These are phyloP conservation scores for Fusarium sp. DNA, from an alignment of 2,329 filamentous ascomycete species.

Conservation along the genomic window DNA sequence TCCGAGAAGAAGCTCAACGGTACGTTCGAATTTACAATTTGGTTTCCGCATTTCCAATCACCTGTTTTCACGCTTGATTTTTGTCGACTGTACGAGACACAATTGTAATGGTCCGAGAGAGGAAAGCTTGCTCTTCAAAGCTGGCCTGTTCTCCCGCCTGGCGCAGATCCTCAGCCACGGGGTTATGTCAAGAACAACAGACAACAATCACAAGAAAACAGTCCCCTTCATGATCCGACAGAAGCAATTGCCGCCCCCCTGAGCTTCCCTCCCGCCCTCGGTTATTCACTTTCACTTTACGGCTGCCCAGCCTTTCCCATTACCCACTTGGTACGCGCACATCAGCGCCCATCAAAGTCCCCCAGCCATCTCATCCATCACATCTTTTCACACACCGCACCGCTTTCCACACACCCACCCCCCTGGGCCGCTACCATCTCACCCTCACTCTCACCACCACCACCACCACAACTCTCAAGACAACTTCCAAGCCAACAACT, in stretches of 20 bases:
- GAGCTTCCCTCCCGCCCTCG: slow-evolving; percentile 22
- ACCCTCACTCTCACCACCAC: slow-evolving; percentile 52
- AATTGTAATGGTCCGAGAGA: slow-evolving; percentile 7
- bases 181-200: slow-evolving; percentile 21
- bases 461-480: slow-evolving; percentile 50
- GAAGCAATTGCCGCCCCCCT: slow-evolving; percentile 38
- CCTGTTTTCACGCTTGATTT: not conserved
- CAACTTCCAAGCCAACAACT: slow-evolving; percentile 44
- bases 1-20: slow-evolving; percentile 65
- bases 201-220: slow-evolving; percentile 30
- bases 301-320: slow-evolving; percentile 37
- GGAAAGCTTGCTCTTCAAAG: slow-evolving; percentile 2
- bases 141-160: slow-evolving; percentile 3
- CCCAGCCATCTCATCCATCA: slow-evolving; percentile 46
- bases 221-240: slow-evolving; percentile 12
- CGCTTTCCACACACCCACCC: slow-evolving; percentile 35
- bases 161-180: slow-evolving; percentile 24
- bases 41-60: not conserved
- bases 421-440: slow-evolving; percentile 45
- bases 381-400: slow-evolving; percentile 27
- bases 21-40: slow-evolving; percentile 55
- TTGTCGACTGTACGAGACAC: slow-evolving; percentile 5
- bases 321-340: slow-evolving; percentile 45
- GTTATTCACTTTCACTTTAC: slow-evolving; percentile 22
- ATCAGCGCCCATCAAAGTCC: slow-evolving; percentile 33